Base-by-base conservation (phyloP, 257 asterid species). In the Thymus quinquecostatus region DNA sequence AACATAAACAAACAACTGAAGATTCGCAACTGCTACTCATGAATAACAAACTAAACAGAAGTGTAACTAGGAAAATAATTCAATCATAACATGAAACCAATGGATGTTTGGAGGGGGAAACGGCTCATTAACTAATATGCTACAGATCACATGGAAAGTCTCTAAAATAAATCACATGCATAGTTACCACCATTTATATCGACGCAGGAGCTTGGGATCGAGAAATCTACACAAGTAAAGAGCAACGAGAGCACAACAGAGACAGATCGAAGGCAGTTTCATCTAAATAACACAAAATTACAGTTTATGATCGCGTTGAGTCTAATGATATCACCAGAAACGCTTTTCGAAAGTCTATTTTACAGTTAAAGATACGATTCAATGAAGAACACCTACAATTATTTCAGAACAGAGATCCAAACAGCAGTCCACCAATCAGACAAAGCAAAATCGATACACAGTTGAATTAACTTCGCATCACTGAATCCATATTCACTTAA, bases 401-500 rank as follows among this genome's bases (percentile, higher is more conserved):
- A 10, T 28, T 29, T 32, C 34, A 34, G 28, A 6, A 28, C 30
- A 51, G 27, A 60, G 51, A 72, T 72, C 75, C 66, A 2, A 41
- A 11, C 9, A 66, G 36, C 28, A 27, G 13, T 38, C 38, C 14
- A 30, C 14, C 3, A 61, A 45, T 4, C 10, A 32, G 0, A 53
- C 53, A 6, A 45, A 32, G 13, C 12, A 14, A 45, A 27, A 44
- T 13, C 8, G 45, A 28, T 1, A 70, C 4, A 38, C 36, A 11
- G 29, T 8, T 49, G 30, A 34, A 56, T 54, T 45, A 11, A 68
- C 30, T 60, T 32, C 10, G 13, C 51, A 64, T 36, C 59, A 56
- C 9, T 53, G 49, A 63, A 41, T 36, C n/a, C 63, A 45, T 3
- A n/a, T 45, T 13, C 10, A 32, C 9, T 21, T 45, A 21, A 28